These are phyloP conservation scores for Baorangia bicolor DNA, from an alignment of 768 basidiomycete genomes.

Conservation along the genomic window DNA sequence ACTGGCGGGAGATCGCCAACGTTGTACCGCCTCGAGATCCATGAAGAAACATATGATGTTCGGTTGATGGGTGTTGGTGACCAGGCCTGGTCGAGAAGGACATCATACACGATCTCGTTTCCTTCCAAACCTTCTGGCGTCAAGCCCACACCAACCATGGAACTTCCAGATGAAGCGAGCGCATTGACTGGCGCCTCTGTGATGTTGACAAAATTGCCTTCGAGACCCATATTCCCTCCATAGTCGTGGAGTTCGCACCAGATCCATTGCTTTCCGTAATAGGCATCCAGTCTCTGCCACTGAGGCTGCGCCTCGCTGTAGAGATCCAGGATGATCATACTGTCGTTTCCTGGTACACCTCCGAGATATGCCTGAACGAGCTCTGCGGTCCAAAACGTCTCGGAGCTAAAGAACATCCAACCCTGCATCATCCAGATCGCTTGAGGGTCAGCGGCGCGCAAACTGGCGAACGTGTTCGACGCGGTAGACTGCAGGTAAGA, in stretches of 20 bases:
- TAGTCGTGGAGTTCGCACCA: constrained; percentile 43
- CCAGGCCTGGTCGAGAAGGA: constrained; percentile 44
- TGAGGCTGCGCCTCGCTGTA: constrained; percentile 41
- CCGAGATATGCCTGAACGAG: constrained; percentile 40
- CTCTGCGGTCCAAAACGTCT: constrained; percentile 40
- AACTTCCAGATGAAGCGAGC: constrained; percentile 27
- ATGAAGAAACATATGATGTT: constrained; percentile 32
- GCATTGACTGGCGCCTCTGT: constrained; percentile 34
- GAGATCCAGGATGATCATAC: constrained; percentile 42
- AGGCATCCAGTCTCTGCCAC: constrained; percentile 40
- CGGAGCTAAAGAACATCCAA: constrained; percentile 40
- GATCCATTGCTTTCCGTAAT: constrained; percentile 41
- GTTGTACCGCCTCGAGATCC: constrained; percentile 37
- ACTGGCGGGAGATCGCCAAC: constrained; percentile 25
- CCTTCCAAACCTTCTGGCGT: constrained; percentile 42
- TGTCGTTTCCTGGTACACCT: constrained; percentile 36
- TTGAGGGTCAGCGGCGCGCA: constrained; percentile 39
- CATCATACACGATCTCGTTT: constrained; percentile 44
- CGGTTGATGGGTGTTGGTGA: constrained; percentile 34
- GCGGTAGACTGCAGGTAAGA: constrained; percentile 36
- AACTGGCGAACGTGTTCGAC: constrained; percentile 35
- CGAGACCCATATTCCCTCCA: constrained; percentile 40
- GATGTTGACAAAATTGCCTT: constrained; percentile 38
- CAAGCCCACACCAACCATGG: constrained; percentile 40
- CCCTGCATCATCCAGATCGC: constrained; percentile 45